A percentile compares a stretch with the other conserved stretches of the same genome.
phyloP scores from a whole-genome alignment of 345 rosid species.

The Euphorbia peplus region DNA sequence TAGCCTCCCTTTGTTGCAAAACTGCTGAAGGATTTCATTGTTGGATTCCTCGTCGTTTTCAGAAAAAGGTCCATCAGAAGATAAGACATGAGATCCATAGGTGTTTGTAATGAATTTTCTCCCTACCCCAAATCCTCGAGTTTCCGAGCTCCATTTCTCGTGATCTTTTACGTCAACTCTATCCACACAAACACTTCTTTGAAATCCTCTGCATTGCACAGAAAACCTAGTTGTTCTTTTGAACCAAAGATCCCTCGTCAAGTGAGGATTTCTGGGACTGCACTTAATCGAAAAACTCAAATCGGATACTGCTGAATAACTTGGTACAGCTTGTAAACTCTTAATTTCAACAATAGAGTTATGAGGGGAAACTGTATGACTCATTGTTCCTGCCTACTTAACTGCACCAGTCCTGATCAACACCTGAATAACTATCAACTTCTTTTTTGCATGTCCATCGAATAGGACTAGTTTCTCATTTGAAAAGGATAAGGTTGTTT shows the following conservation, averaged over 20 bases:
- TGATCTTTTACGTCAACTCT: constrained; percentile 36
- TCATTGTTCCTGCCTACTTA: constrained; percentile 36
- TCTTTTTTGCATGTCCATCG: constrained; percentile 11
- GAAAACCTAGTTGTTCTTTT: constrained; percentile 25
- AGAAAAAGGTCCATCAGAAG: constrained; percentile 44
- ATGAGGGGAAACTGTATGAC: constrained; percentile 28
- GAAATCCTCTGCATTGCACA: constrained; percentile 33
- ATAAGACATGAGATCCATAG: constrained; percentile 13
- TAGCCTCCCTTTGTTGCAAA: constrained; percentile 57
- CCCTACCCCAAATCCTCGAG: constrained; percentile 15
- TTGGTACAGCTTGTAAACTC: constrained; percentile 23
- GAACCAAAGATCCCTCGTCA: constrained; percentile 23
- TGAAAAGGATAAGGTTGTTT: not conserved
- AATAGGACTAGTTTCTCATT: not conserved
- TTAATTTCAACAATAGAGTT: constrained; percentile 35
- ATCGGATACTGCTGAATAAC: constrained; percentile 11
- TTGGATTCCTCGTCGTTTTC: constrained; percentile 59
- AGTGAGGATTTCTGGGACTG: constrained; percentile 10
- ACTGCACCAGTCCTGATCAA: constrained; percentile 6
- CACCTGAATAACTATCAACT: not conserved
- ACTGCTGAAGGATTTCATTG: constrained; percentile 54
- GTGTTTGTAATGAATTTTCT: constrained; percentile 27
- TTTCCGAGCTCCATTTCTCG: constrained; percentile 40
- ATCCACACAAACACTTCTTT: constrained; percentile 37
- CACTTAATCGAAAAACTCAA: constrained; percentile 17